Percentiles rank a stretch among this genome's conserved stretches.
These are phyloP conservation scores for Obelidium mucronatum DNA, from an alignment of 192 early-diverging fungal species.

Conservation along the genomic window DNA sequence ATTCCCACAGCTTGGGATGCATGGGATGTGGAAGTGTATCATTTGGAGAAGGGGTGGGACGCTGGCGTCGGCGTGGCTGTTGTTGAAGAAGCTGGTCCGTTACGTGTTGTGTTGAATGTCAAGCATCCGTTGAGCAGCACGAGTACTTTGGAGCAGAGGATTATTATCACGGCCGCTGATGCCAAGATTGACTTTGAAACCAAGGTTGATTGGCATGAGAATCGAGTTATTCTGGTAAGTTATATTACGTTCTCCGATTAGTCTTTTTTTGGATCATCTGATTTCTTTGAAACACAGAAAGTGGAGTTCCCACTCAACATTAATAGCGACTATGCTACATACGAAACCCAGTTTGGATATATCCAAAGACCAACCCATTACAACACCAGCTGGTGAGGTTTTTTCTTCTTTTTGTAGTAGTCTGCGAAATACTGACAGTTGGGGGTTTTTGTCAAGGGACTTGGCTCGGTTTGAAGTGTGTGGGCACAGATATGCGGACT, in stretches of 20 bases:
- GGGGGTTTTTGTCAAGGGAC: constrained; percentile 55
- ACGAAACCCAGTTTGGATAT: constrained; percentile 96
- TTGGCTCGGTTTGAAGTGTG: constrained; percentile 96
- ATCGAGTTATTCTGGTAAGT: constrained; percentile 76
- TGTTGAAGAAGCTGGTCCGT: constrained; percentile 81
- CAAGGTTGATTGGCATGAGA: constrained; percentile 93
- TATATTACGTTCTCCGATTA: background rate
- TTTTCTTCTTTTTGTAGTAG: constrained; percentile 56
- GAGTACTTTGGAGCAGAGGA: constrained; percentile 76
- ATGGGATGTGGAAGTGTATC: constrained; percentile 90
- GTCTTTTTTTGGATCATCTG: background rate
- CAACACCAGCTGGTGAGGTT: constrained; percentile 94
- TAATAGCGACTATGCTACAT: constrained; percentile 82
- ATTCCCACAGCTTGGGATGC: constrained; percentile 85
- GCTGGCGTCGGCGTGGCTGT: constrained; percentile 61
- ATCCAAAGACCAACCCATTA: constrained; percentile 94
- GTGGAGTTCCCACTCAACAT: constrained; percentile 93
- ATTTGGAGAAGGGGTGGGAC: constrained; percentile 83
- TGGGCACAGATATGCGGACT: constrained; percentile 95
- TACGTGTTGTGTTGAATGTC: constrained; percentile 76
- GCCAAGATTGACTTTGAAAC: constrained; percentile 87
- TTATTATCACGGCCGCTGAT: constrained; percentile 77
- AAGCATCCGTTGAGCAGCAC: constrained; percentile 67
- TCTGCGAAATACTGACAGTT: background rate
- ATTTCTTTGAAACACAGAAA: constrained; percentile 65